Percentiles rank a stretch among this genome's conserved stretches.
phyloP scores from a whole-genome alignment of 345 rosid species.

The Linum lewisii region DNA sequence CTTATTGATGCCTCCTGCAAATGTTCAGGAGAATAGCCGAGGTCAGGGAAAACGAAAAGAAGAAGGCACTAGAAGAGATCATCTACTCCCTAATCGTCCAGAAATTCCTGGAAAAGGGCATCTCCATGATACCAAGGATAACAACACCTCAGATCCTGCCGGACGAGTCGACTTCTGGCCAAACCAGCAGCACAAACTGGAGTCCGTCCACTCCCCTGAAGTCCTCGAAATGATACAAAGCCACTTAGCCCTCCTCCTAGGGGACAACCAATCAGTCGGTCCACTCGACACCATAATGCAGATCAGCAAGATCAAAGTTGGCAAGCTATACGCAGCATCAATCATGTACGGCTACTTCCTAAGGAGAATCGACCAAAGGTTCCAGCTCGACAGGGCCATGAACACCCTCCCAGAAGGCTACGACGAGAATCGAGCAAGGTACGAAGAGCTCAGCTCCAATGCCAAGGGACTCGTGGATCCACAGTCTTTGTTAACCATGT shows the following conservation, averaged over 20 bases:
- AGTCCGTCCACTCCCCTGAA: slow-evolving; percentile 81
- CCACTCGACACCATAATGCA: slow-evolving; percentile 59
- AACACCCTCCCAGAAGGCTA: slow-evolving; percentile 63
- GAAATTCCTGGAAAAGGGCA: slow-evolving; percentile 49
- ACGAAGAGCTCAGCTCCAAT: slow-evolving; percentile 34
- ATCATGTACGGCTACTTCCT: slow-evolving; percentile 87
- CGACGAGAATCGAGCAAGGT: slow-evolving; percentile 28
- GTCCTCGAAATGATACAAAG: slow-evolving; percentile 91
- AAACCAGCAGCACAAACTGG: slow-evolving; percentile 76
- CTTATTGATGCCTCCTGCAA: slow-evolving; percentile 1
- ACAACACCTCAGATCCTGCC: slow-evolving; percentile 54
- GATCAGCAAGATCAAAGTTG: slow-evolving; percentile 82
- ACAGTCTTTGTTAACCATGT: slow-evolving; percentile 51
- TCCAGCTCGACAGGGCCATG: slow-evolving; percentile 82
- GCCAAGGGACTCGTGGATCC: slow-evolving; percentile 58
- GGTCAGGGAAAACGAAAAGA: slow-evolving; percentile 69
- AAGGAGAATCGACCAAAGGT: slow-evolving; percentile 80
- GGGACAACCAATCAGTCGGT: slow-evolving; percentile 54
- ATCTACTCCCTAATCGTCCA: slow-evolving; percentile 78
- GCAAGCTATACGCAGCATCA: slow-evolving; percentile 88
- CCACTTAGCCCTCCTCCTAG: slow-evolving; percentile 68
- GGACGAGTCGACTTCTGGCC: slow-evolving; percentile 92
- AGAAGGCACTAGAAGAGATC: slow-evolving; percentile 59
- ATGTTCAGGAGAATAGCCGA: slow-evolving; percentile 72
- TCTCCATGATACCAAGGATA: slow-evolving; percentile 74